Conservation (phyloP, 2,329 filamentous ascomycete species). For the Nemania bipapillata region DNA sequence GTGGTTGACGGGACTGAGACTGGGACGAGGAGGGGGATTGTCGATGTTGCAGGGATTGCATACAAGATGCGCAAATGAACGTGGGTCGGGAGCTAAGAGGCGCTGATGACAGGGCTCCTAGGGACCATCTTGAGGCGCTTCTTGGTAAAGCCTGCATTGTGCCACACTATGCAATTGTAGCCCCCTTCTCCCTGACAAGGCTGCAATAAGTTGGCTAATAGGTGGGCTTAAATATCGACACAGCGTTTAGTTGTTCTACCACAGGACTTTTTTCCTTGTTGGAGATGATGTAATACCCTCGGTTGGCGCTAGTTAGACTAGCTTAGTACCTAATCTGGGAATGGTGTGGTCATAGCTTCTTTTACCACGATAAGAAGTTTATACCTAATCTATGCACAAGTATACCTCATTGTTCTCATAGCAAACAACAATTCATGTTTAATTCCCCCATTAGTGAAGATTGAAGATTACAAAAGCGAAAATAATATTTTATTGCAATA, state of each 20-base stretch:
- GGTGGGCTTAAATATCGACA: not conserved
- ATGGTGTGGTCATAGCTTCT: slow-evolving; percentile 20
- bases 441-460: no score
- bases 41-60: slow-evolving; percentile 27
- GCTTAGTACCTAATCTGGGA: no score
- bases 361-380: no score
- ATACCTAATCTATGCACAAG: no score
- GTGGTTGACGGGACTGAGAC: slow-evolving; percentile 1
- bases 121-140: slow-evolving; percentile 29
- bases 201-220: not conserved
- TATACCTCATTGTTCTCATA: no score
- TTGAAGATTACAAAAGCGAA: no score
- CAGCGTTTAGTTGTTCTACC: not conserved
- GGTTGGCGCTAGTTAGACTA: no score
- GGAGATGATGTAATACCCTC: not conserved
- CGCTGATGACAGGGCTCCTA: slow-evolving; percentile 24
- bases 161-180: not conserved
- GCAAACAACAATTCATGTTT: no score
- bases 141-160: slow-evolving; percentile 35
- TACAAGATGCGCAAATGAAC: slow-evolving; percentile 50
- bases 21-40: slow-evolving; percentile 13
- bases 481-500: no score
- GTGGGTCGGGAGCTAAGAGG: slow-evolving; percentile 19
- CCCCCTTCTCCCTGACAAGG: not conserved
- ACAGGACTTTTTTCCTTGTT: not conserved